Evolutionary conservation across 768 basidiomycete genomes (phyloP).

Genomic region (Mycena olivaceomarginata): DNA sequence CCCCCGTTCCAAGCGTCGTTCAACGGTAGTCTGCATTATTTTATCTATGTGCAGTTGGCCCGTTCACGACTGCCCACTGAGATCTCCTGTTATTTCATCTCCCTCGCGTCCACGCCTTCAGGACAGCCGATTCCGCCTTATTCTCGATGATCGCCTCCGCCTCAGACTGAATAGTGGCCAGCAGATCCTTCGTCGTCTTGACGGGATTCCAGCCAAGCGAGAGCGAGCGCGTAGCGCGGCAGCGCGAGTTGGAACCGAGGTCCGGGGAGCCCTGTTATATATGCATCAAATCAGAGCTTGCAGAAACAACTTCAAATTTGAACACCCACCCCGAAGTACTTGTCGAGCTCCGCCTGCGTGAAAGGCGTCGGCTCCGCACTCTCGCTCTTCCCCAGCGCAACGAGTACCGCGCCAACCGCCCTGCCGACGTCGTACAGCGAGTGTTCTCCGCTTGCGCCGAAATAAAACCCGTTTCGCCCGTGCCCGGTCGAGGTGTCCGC

Average conservation of each 20-base stretch:
- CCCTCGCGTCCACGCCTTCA: too few relatives aligned
- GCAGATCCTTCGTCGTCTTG: slow-evolving; percentile 42
- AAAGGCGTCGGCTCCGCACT: slow-evolving; percentile 67
- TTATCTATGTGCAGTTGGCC: too few relatives aligned
- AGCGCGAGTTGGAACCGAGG: slow-evolving; percentile 52
- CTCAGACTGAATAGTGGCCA: slow-evolving; percentile 41
- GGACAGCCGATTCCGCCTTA: neutral
- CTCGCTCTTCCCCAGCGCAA: slow-evolving; percentile 59
- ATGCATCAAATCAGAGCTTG: neutral
- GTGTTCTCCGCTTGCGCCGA: slow-evolving; percentile 71
- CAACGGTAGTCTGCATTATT: too few relatives aligned
- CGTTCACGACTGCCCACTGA: too few relatives aligned
- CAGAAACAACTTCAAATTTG: neutral
- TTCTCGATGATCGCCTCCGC: slow-evolving; percentile 21
- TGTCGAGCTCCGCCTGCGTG: slow-evolving; percentile 65
- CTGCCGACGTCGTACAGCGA: slow-evolving; percentile 63
- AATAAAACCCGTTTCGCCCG: slow-evolving; percentile 73
- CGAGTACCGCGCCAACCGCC: slow-evolving; percentile 61
- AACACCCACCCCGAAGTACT: slow-evolving; percentile 57
- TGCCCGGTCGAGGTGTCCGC: slow-evolving; percentile 57
- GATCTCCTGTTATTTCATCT: too few relatives aligned
- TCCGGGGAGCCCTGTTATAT: slow-evolving; percentile 19
- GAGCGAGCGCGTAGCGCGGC: slow-evolving; percentile 44
- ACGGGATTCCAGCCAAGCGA: slow-evolving; percentile 53
- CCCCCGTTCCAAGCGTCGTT: too few relatives aligned